Percentiles rank a stretch among this genome's conserved stretches.
Conservation (phyloP, 2,329 filamentous ascomycete genomes). For the Blumeriella jaapii region DNA sequence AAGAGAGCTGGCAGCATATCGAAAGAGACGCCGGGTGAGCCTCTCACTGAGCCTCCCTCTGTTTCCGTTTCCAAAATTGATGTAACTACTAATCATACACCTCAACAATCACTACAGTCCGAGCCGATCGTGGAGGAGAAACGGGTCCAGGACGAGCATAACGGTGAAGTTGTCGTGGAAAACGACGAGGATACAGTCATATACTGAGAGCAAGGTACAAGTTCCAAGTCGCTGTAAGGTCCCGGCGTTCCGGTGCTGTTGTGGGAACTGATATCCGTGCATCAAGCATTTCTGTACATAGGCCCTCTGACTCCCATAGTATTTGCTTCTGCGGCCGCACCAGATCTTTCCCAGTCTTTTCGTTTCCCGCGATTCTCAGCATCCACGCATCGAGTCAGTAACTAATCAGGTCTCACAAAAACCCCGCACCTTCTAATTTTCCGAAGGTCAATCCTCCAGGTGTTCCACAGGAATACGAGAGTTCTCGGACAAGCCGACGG, state of each 20-base stretch:
- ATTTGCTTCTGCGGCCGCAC: not conserved
- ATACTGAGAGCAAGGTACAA: constrained; percentile 44
- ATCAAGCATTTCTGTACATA: constrained; percentile 4
- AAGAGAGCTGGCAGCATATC: constrained; percentile 23
- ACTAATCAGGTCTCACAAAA: no score
- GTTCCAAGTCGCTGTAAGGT: not conserved
- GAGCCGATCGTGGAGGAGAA: constrained; percentile 26
- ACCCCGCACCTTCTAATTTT: no score
- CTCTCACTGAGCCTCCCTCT: constrained; percentile 30
- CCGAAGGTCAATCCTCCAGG: not conserved
- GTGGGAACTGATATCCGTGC: not conserved
- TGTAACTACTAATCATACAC: constrained; percentile 30
- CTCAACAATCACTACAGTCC: constrained; percentile 22
- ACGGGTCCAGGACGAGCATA: constrained; percentile 51
- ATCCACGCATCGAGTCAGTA: no score
- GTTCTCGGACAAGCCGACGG: no score
- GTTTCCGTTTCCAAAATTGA: constrained; percentile 26
- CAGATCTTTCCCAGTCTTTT: no score
- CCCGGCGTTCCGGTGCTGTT: not conserved
- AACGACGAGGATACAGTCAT: constrained; percentile 86
- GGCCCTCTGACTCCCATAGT: not conserved
- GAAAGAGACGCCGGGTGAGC: constrained; percentile 35
- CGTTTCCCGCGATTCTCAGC: no score
- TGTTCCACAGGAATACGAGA: no score
- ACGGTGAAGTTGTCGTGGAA: constrained; percentile 68